These are phyloP conservation scores for Dentipellis sp. DNA, from an alignment of 768 basidiomycete genomes.

Conservation along the genomic window DNA sequence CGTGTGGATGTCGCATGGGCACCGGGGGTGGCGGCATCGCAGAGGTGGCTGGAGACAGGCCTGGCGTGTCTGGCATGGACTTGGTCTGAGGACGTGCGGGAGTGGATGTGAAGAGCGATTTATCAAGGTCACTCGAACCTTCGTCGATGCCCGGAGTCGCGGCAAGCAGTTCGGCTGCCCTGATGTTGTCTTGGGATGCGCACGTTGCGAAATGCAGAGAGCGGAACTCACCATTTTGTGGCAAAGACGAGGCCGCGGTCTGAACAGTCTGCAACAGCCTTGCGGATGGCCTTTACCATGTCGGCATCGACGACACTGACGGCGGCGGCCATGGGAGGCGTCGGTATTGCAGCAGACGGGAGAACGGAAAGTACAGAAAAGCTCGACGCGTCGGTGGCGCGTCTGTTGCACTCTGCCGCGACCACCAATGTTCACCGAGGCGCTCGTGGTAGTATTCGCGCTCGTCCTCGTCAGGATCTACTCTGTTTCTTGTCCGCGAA, in stretches of 20 bases:
- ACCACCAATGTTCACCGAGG: neutral
- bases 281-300: constrained; percentile 46
- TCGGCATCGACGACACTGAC: constrained; percentile 32
- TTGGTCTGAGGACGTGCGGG: constrained; percentile 34
- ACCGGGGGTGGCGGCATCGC: constrained; percentile 7
- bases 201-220: neutral
- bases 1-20: constrained; percentile 7
- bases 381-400: too few relatives aligned
- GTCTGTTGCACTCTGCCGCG: too few relatives aligned
- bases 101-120: constrained; percentile 47
- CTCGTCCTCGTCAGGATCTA: constrained; percentile 11
- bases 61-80: neutral
- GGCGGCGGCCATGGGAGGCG: constrained; percentile 2
- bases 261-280: constrained; percentile 62
- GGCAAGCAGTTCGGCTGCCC: constrained; percentile 71
- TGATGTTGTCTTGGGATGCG: constrained; percentile 20
- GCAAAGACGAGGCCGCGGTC: constrained; percentile 62
- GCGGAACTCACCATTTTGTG: constrained; percentile 58
- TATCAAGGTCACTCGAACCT: constrained; percentile 18
- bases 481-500: constrained; percentile 15
- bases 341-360: neutral
- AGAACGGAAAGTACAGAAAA: neutral
- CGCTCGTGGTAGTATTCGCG: neutral
- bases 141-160: constrained; percentile 40
- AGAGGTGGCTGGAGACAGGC: constrained; percentile 18